These are phyloP conservation scores for Lanmaoa rubissima DNA, from an alignment of 768 basidiomycete genomes.

Conservation along the genomic window DNA sequence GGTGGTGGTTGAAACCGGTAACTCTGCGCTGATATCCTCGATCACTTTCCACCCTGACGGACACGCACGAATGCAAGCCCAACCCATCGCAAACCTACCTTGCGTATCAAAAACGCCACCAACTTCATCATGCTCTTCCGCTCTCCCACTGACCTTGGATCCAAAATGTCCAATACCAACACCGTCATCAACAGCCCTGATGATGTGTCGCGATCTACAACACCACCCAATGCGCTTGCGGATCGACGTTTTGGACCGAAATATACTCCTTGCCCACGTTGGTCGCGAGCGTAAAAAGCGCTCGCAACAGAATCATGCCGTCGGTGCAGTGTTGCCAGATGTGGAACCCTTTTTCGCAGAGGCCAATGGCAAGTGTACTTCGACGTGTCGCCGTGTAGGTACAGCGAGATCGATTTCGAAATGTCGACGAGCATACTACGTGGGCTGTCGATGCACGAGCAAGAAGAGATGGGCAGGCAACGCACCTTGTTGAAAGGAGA, in stretches of 20 bases:
- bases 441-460: background rate
- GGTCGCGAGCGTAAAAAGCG: conserved; percentile 60
- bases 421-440: conserved; percentile 76
- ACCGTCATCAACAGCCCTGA: conserved; percentile 26
- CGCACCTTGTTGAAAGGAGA: conserved; percentile 69
- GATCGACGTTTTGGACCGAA: conserved; percentile 61
- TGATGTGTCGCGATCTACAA: conserved; percentile 52
- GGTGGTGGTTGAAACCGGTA: too few species aligned
- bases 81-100: conserved; percentile 42
- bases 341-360: conserved; percentile 87
- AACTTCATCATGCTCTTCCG: too few species aligned
- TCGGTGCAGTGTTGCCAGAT: conserved; percentile 96
- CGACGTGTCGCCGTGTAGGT: conserved; percentile 71
- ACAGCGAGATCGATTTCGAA: conserved; percentile 76
- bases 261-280: conserved; percentile 67
- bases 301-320: conserved; percentile 81
- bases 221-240: conserved; percentile 58
- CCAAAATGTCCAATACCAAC: too few species aligned
- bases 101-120: conserved; percentile 29
- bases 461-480: background rate
- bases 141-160: too few species aligned
- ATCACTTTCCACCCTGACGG: too few species aligned
- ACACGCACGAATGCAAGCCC: too few species aligned
- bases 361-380: conserved; percentile 77
- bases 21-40: too few species aligned